Evolutionary conservation across 2,329 filamentous ascomycete species (phyloP).

Genomic region (Paraconiothyrium brasiliense): DNA sequence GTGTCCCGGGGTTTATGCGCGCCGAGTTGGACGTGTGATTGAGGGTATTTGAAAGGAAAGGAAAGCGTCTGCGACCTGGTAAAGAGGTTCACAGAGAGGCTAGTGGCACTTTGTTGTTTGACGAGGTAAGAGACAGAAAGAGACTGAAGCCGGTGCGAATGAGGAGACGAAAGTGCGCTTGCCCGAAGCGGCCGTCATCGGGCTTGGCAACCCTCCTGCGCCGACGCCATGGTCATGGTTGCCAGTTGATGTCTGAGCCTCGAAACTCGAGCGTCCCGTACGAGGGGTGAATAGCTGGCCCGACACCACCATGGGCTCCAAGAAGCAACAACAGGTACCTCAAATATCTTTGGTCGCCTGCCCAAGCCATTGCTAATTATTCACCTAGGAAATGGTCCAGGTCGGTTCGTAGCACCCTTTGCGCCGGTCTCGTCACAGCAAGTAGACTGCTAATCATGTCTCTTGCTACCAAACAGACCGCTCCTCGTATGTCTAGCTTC

Average conservation of each 20-base stretch:
- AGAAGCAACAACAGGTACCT: conserved; percentile 56
- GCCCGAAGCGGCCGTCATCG: conserved; percentile 20
- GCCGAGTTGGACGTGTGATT: conserved; percentile 8
- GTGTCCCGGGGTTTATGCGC: conserved; percentile 4
- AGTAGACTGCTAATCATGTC: conserved; percentile 48
- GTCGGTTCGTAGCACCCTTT: conserved; percentile 77
- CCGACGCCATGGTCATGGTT: conserved; percentile 4
- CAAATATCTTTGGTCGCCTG: not conserved
- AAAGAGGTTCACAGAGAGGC: not conserved
- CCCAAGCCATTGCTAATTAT: conserved; percentile 31
- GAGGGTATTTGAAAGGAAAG: conserved; percentile 4
- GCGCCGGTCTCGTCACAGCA: conserved; percentile 34
- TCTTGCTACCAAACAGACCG: conserved; percentile 41
- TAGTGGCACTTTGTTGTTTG: not conserved
- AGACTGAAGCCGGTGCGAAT: conserved; percentile 29
- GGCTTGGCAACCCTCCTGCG: conserved; percentile 32
- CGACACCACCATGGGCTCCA: conserved; percentile 52
- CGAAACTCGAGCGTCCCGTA: conserved; percentile 21
- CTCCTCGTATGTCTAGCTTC: conserved; percentile 44
- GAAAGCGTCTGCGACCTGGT: not conserved
- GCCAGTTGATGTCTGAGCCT: conserved; percentile 17
- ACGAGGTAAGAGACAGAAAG: conserved; percentile 21
- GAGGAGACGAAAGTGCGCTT: conserved; percentile 32
- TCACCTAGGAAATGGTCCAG: conserved; percentile 94
- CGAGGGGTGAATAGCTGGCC: conserved; percentile 25